Percentiles rank a stretch among this genome's conserved stretches.
Conservation (phyloP, 176 grass and related monocot species). For the Carex pumila region DNA sequence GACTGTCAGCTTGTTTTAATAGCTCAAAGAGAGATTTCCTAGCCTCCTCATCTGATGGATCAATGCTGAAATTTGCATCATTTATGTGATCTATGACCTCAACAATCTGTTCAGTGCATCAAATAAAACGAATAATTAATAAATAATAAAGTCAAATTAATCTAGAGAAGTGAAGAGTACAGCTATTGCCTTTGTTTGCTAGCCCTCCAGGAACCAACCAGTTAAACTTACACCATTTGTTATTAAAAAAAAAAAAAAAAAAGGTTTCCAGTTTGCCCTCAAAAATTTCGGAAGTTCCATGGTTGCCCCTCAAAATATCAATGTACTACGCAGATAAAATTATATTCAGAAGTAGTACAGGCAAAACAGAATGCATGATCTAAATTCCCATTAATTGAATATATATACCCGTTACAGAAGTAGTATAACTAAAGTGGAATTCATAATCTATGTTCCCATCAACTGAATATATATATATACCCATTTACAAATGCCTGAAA, state of each 20-base stretch:
- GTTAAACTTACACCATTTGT: neutral
- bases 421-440: neutral
- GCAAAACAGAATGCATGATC: neutral
- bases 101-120: slow-evolving; percentile 44
- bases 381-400: neutral
- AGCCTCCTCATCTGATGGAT: slow-evolving; percentile 64
- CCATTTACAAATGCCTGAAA: no score
- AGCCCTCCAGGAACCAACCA: neutral
- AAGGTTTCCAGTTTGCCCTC: neutral
- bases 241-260: neutral
- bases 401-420: neutral
- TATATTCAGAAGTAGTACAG: neutral
- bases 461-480: no score
- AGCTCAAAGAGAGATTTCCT: slow-evolving; percentile 62
- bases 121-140: slow-evolving; percentile 13
- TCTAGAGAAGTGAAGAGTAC: neutral
- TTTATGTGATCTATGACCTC: slow-evolving; percentile 61
- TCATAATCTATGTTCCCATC: no score
- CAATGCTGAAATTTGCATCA: slow-evolving; percentile 55
- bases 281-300: neutral
- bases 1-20: slow-evolving; percentile 42
- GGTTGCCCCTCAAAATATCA: neutral
- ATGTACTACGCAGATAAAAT: neutral
- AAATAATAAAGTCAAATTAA: neutral
- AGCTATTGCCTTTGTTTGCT: neutral